Conservation (phyloP, 306 rosid genomes). For the Erythrophleum fordii region DNA sequence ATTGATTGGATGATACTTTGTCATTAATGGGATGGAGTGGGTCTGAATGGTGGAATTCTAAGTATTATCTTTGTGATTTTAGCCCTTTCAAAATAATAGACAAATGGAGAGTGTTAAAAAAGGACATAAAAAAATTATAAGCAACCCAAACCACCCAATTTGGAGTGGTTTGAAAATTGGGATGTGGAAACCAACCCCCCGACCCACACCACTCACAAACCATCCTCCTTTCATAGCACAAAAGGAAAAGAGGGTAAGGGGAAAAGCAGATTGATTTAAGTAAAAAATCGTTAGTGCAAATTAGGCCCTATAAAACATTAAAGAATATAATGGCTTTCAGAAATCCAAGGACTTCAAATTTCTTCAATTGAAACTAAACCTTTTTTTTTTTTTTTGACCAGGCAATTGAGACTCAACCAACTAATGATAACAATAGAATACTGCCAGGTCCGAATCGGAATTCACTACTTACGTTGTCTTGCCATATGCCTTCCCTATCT, state of each 20-base stretch:
- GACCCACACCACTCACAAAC: no score
- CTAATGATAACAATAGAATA: not conserved
- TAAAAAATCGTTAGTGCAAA: not conserved
- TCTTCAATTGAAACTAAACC: not conserved
- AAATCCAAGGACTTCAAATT: not conserved
- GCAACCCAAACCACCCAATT: not conserved
- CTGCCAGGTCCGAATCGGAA: not conserved
- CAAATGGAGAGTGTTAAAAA: not conserved
- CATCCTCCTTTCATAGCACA: not conserved
- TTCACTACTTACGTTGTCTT: conserved; percentile 59
- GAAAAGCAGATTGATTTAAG: not conserved
- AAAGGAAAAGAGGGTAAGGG: not conserved
- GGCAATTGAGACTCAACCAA: not conserved
- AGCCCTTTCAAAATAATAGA: not conserved
- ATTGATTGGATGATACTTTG: not conserved
- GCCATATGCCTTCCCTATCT: conserved; percentile 79
- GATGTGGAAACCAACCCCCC: no score
- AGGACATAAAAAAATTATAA: not conserved
- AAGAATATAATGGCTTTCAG: not conserved
- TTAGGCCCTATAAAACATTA: not conserved
- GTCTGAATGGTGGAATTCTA: not conserved
- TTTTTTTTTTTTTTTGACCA: no score
- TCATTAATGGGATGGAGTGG: not conserved
- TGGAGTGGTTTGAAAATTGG: no score
- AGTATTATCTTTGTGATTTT: not conserved